These are phyloP conservation scores for Nemophila menziesii DNA, from an alignment of 257 asterid species.

Conservation along the genomic window DNA sequence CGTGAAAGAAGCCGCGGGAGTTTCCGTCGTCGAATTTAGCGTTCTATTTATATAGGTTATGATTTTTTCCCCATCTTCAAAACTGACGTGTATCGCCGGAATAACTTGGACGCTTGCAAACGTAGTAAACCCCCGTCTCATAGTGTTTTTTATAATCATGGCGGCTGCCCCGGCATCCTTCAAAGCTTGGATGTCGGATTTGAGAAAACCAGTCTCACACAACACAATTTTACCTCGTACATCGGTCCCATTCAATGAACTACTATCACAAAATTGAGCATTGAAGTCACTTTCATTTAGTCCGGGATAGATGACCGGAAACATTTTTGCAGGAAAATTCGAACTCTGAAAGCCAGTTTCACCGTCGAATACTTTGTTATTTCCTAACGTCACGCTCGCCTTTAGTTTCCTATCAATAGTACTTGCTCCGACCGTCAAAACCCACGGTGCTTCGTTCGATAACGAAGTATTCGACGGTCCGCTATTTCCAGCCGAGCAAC, in stretches of 20 bases:
- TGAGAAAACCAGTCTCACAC: not conserved
- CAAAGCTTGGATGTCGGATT: not conserved
- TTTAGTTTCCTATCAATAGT: constrained; percentile 6
- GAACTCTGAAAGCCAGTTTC: constrained; percentile 9
- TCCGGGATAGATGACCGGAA: constrained; percentile 8
- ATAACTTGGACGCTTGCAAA: constrained; percentile 2
- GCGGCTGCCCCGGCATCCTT: constrained; percentile 7
- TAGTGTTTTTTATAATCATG: constrained; percentile 8
- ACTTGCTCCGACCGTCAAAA: constrained; percentile 16
- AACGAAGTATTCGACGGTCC: constrained; percentile 4
- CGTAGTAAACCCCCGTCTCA: not conserved
- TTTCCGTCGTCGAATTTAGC: not conserved
- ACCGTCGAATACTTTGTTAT: constrained; percentile 2
- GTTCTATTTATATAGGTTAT: constrained; percentile 12
- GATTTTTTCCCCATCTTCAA: constrained; percentile 3
- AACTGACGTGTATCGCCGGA: constrained; percentile 10
- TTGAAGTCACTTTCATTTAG: not conserved
- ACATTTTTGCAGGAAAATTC: not conserved
- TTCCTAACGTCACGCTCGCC: constrained; percentile 8
- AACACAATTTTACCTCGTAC: constrained; percentile 7
- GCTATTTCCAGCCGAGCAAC: constrained; percentile 13
- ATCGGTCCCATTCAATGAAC: not conserved
- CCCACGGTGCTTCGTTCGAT: constrained; percentile 15
- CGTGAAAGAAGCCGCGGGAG: constrained; percentile 2
- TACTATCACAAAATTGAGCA: not conserved